Conservation (phyloP, 2,329 filamentous ascomycete species). For the Trichoderma simmonsii region DNA sequence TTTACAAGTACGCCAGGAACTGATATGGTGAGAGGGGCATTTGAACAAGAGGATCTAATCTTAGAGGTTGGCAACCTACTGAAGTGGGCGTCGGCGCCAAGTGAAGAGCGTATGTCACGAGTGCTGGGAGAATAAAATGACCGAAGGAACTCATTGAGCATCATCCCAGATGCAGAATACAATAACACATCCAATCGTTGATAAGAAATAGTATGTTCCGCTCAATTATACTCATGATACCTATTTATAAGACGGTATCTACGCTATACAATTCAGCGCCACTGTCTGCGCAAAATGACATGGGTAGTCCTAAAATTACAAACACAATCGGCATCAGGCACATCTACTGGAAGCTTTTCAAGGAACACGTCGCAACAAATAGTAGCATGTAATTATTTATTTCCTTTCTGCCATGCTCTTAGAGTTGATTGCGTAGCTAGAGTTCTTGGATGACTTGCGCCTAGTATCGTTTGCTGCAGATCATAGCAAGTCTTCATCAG, state of each 20-base stretch:
- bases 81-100: constrained; percentile 9
- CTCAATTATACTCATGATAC: too few species aligned
- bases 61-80: constrained; percentile 20
- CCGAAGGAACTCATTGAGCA: background rate
- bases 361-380: too few species aligned
- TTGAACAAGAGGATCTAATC: constrained; percentile 20
- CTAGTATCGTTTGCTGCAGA: background rate
- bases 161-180: background rate
- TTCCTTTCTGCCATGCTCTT: background rate
- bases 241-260: too few species aligned
- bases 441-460: background rate
- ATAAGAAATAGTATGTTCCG: too few species aligned
- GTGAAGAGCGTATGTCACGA: background rate
- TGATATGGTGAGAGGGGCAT: constrained; percentile 6
- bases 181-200: background rate
- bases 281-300: too few species aligned
- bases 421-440: background rate
- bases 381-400: background rate
- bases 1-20: constrained; percentile 23
- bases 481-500: background rate
- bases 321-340: too few species aligned
- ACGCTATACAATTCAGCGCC: too few species aligned
- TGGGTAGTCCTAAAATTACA: too few species aligned
- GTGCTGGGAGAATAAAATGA: background rate
- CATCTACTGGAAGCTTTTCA: too few species aligned